A percentile compares a stretch with the other conserved stretches of the same genome.
Conservation (phyloP, 306 rosid species). For the Cucurbita ficifolia region DNA sequence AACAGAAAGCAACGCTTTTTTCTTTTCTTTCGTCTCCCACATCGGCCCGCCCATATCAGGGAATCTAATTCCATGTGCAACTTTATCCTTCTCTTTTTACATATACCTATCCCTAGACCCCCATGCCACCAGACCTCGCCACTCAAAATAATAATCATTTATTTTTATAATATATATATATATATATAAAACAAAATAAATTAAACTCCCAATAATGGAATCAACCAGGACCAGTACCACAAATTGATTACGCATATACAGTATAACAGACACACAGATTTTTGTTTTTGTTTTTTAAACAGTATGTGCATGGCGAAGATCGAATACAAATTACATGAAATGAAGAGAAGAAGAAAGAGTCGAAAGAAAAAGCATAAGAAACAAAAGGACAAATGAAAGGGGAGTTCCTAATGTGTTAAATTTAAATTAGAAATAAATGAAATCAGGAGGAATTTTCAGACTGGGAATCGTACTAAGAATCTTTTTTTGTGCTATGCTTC, state of each 20-base stretch:
- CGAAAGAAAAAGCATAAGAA: background rate
- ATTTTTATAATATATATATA: background rate
- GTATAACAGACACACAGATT: background rate
- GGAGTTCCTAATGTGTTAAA: background rate
- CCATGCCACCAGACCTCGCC: background rate
- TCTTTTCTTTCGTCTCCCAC: background rate
- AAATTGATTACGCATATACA: background rate
- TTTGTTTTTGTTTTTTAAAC: background rate
- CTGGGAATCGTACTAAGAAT: background rate
- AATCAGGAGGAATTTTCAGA: background rate
- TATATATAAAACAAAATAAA: background rate
- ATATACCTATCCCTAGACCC: background rate
- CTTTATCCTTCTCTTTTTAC: slow-evolving; percentile 6
- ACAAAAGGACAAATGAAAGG: background rate
- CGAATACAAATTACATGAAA: background rate
- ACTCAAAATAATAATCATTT: background rate
- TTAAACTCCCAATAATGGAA: background rate
- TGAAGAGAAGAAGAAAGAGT: background rate
- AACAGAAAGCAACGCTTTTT: background rate
- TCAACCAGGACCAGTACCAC: background rate
- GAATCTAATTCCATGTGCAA: slow-evolving; percentile 11
- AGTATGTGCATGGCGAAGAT: background rate
- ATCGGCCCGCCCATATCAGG: background rate
- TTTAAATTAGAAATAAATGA: background rate
- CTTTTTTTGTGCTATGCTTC: slow-evolving; percentile 13